Conservation (phyloP, 768 basidiomycete species). For the Chiua virens region DNA sequence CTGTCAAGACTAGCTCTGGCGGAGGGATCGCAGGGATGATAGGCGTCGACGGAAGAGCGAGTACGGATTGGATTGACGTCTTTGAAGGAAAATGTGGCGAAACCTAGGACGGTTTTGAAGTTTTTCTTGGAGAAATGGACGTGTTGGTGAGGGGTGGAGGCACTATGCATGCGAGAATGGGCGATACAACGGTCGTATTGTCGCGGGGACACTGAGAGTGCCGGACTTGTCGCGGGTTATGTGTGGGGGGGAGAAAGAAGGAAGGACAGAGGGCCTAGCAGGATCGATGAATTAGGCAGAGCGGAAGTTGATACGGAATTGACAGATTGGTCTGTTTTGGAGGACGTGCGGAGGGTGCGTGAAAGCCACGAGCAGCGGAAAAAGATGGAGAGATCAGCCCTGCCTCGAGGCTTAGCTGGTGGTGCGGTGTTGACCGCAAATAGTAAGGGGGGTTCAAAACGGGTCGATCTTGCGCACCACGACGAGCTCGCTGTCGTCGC, state of each 20-base stretch:
- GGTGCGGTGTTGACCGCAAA: conserved; percentile 19
- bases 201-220: conserved; percentile 26
- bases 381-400: conserved; percentile 29
- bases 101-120: conserved; percentile 50
- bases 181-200: conserved; percentile 20
- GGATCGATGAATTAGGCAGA: conserved; percentile 33
- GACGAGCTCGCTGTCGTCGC: background rate
- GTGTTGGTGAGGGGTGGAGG: conserved; percentile 36
- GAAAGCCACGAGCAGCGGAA: conserved; percentile 35
- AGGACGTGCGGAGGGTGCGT: conserved; percentile 36
- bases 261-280: conserved; percentile 26
- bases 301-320: conserved; percentile 27
- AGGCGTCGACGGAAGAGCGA: conserved; percentile 30
- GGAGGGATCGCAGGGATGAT: conserved; percentile 28
- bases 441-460: conserved; percentile 18
- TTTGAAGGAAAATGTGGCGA: conserved; percentile 38
- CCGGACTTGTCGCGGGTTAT: conserved; percentile 28
- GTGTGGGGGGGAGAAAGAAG: conserved; percentile 24
- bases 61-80: conserved; percentile 31
- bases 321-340: conserved; percentile 30
- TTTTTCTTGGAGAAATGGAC: conserved; percentile 42
- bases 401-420: conserved; percentile 33
- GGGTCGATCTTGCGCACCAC: conserved; percentile 7
- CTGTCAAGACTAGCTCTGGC: conserved; percentile 47
- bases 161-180: conserved; percentile 44